Evolutionary conservation across 73 alveolate genomes (phyloP).

Genomic region (Paramecium sonneborni): DNA sequence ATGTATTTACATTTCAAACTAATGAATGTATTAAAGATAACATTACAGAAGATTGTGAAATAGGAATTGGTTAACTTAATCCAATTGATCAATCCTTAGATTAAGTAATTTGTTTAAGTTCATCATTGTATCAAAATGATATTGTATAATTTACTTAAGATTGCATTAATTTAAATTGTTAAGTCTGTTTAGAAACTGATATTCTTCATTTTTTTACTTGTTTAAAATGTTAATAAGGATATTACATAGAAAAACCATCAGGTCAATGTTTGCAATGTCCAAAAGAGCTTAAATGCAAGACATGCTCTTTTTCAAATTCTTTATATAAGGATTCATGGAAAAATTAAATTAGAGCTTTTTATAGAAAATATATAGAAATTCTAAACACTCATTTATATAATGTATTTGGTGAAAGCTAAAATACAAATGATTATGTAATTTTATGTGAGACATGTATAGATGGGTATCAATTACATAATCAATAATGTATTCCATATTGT

Average conservation of each 20-base stretch:
- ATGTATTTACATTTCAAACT: not conserved
- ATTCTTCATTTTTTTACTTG: not conserved
- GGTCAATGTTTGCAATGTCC: not conserved
- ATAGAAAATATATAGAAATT: not conserved
- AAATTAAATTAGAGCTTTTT: not conserved
- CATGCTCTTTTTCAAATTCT: not conserved
- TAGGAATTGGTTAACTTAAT: not conserved
- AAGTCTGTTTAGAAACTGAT: not conserved
- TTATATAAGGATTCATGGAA: not conserved
- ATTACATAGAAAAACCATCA: not conserved
- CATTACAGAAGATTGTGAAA: not conserved
- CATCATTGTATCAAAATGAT: not conserved
- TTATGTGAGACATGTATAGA: not conserved
- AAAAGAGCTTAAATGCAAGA: not conserved
- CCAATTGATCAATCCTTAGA: not conserved
- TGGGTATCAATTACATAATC: not conserved
- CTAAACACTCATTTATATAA: not conserved
- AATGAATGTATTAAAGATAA: not conserved
- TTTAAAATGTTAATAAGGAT: not conserved
- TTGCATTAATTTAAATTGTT: not conserved
- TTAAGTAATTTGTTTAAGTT: not conserved
- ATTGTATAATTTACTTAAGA: not conserved
- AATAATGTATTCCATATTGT: not conserved
- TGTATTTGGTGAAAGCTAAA: not conserved
- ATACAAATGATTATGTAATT: not conserved